Base-by-base conservation (phyloP, 257 asterid species). In the Datura wrightii region DNA sequence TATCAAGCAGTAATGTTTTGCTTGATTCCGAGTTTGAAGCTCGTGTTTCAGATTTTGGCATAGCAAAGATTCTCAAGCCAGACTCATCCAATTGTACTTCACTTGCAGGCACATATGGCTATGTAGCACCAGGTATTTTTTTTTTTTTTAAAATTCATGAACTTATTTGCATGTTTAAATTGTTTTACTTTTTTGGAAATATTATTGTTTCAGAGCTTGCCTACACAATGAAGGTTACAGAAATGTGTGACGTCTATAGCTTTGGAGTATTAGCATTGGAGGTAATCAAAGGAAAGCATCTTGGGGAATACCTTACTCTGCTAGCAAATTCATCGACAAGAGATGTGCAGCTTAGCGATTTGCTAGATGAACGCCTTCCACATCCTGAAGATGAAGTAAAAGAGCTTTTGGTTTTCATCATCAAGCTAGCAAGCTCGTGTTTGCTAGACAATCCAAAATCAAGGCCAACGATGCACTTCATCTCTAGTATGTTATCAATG, bases 61-160 rank as follows among this genome's bases (percentile, higher is more conserved):
- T 82, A 24, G 84, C 87, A 7, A 84, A 79, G 84, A 4, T 79
- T 50, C 80, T 84, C n/a, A 79, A 63, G 16, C 54, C 72, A 80
- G 80, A 84, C 37, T 79, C 87, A 16, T 85, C 81, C 9, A 79
- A 79, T 85, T 18, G 74, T 16, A 79, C 84, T 16, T 58, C 84
- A 24, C 53, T 79, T 85, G 84, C 84, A n/a, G 84, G 84, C 63
- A 66, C 87, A 52, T 79, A 67, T 67, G 87, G 87, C 15, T 85
- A 85, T 50, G 54, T 50, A 50, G 83, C 82, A 13, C 82, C 82
- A 50, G 62, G 84, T n/a, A n/a, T n/a, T n/a, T n/a, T n/a, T n/a
- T n/a, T n/a, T n/a, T n/a, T n/a, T n/a, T n/a, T n/a, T n/a, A n/a
- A n/a, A n/a, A n/a, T n/a, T n/a, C 44, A 14, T 52, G 48, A 50